Evolutionary conservation across 192 early-diverging fungal genomes (phyloP).

Genomic region (Backusella tarrabulga): DNA sequence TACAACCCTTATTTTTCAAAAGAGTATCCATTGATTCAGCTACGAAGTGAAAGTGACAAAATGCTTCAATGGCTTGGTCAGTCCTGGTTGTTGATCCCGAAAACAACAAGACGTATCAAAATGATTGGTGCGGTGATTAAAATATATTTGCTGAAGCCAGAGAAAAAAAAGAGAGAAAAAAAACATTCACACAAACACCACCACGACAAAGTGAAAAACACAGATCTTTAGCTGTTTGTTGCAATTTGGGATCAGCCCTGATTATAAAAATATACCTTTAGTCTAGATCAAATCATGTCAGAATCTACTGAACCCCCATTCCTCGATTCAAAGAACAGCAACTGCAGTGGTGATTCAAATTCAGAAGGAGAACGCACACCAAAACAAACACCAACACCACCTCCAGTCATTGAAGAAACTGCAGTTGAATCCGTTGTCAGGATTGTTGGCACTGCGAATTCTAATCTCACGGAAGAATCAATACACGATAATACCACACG

Average conservation of each 20-base stretch:
- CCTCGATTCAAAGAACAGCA: neutral
- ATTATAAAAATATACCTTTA: neutral
- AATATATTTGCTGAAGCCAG: no score
- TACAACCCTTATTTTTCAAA: no score
- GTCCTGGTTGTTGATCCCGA: no score
- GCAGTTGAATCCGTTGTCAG: neutral
- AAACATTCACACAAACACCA: no score
- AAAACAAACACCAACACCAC: neutral
- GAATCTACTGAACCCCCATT: neutral
- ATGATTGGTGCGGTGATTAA: no score
- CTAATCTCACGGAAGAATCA: neutral
- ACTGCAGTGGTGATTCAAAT: neutral
- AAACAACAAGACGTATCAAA: no score
- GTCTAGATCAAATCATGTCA: neutral
- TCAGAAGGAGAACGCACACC: neutral
- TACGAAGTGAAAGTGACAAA: no score
- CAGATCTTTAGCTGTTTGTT: no score
- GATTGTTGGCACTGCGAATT: neutral
- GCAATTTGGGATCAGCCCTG: neutral
- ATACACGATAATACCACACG: neutral
- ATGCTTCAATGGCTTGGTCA: no score
- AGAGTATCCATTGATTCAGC: no score
- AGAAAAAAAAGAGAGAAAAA: no score
- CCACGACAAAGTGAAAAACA: neutral
- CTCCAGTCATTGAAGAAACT: neutral